Conservation (phyloP, 495 filamentous ascomycete species). For the Chaetomidium leptoderma region DNA sequence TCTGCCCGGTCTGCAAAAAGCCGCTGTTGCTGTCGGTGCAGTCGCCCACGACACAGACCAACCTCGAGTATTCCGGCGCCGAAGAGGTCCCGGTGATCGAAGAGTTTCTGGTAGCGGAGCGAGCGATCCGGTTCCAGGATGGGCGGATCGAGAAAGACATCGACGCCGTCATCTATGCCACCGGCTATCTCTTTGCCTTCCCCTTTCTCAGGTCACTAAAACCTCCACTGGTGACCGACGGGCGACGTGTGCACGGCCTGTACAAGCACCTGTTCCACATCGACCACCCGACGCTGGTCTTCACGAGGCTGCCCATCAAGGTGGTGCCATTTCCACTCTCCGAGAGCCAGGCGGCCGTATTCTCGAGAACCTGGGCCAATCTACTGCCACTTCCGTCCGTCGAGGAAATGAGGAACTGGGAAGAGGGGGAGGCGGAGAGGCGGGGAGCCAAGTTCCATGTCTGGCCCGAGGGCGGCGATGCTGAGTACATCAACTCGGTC, state of each 20-base stretch:
- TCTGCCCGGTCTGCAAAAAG: conserved; percentile 45
- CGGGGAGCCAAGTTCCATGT: conserved; percentile 49
- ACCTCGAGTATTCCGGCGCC: conserved; percentile 30
- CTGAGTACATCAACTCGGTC: conserved; percentile 69
- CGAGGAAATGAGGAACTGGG: conserved; percentile 63
- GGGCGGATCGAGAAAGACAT: conserved; percentile 53
- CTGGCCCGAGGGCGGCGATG: conserved; percentile 64
- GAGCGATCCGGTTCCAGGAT: conserved; percentile 34
- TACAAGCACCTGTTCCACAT: conserved; percentile 78
- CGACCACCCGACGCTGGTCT: conserved; percentile 70
- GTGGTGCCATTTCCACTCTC: conserved; percentile 78
- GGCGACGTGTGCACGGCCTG: conserved; percentile 60
- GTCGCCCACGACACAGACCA: conserved; percentile 30
- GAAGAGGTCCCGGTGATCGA: conserved; percentile 41
- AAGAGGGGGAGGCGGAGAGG: conserved; percentile 27
- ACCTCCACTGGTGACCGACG: conserved; percentile 60
- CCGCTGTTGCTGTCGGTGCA: conserved; percentile 44
- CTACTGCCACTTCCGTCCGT: conserved; percentile 57
- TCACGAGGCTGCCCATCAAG: conserved; percentile 69
- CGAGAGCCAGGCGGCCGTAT: conserved; percentile 72
- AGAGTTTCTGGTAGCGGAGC: conserved; percentile 36
- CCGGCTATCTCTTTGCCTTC: conserved; percentile 68
- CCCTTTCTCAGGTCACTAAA: conserved; percentile 61
- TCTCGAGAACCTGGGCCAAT: conserved; percentile 71
- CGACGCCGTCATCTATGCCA: conserved; percentile 67